Base-by-base conservation (phyloP, 805 yeast genomes). In the Wickerhamiella kazuoi region DNA sequence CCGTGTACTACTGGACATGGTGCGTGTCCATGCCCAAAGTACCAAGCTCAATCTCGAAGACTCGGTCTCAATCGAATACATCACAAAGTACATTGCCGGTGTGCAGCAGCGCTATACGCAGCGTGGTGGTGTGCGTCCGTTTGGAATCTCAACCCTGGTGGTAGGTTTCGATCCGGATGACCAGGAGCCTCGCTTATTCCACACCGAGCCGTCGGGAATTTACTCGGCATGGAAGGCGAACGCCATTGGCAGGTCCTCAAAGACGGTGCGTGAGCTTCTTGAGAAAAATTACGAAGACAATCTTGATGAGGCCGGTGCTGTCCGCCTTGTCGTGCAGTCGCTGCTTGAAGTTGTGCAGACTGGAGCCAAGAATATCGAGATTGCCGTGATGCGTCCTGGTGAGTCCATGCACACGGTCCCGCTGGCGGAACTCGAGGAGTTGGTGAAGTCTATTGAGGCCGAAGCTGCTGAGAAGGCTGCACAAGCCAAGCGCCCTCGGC, bases 151-250 rank as follows among this genome's bases (percentile, higher is more conserved):
- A 38, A 90, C 96, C 21, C 66, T 90, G 52, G 80, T 90, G 57
- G 94, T 94, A 19, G 98, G 98, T 1, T 90, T 90, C 53, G 97
- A 90, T 63, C 76, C 77, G 40, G 76, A 78, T 53, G 94, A 83
- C 60, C 61, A 61, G 18, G 71, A 68, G 26, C 96, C 97, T 34
- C 76, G 72, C 56, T 69, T 90, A 48, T 90, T 77, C 62, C 93
- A 81, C 60, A 90, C 98, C 11, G 98, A 90, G 59, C 98, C 98
- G 33, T 80, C 94, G 35, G 98, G 98, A 20, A 87, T 90, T 47
- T 87, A 79, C 57, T 81, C 93, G 36, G 93, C 95, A 2, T 90
- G 98, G 98, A 82, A 86, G 59, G 96, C 97, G 26, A 87, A 82
- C 56, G 84, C 97, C 16, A 90, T 90, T 53, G 98, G 98, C 42